Conservation (phyloP, 2,329 filamentous ascomycete species). For the Colletotrichum filicis region DNA sequence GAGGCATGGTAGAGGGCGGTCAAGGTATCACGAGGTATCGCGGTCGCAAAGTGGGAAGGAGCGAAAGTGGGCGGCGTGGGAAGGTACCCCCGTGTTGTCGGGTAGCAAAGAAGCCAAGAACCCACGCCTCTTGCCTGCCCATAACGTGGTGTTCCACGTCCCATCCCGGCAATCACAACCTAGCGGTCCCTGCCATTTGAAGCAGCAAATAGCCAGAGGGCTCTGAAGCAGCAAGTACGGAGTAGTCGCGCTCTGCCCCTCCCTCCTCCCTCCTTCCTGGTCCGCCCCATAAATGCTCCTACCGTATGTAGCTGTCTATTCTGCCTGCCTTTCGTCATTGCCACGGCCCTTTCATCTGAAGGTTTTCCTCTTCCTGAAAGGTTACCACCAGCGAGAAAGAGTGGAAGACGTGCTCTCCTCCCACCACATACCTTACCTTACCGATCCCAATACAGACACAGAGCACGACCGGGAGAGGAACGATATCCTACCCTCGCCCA, state of each 20-base stretch:
- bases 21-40: background rate
- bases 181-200: background rate
- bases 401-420: background rate
- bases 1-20: no score
- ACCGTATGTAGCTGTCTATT: constrained; percentile 24
- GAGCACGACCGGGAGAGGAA: background rate
- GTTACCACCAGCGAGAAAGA: background rate
- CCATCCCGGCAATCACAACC: background rate
- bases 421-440: background rate
- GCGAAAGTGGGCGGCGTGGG: background rate
- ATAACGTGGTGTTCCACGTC: background rate
- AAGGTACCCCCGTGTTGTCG: constrained; percentile 21
- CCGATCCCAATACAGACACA: background rate
- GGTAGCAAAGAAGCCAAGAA: constrained; percentile 9
- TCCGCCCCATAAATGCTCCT: constrained; percentile 30
- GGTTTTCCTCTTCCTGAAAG: constrained; percentile 21
- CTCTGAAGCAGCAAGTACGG: background rate
- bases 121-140: constrained; percentile 1
- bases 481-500: background rate
- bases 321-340: constrained; percentile 34
- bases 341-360: constrained; percentile 35
- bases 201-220: background rate
- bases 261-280: constrained; percentile 16
- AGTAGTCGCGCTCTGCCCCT: constrained; percentile 11
- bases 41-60: background rate